Conservation (phyloP, 805 yeast genomes). For the Vanderwaltozyma yarrowii region DNA sequence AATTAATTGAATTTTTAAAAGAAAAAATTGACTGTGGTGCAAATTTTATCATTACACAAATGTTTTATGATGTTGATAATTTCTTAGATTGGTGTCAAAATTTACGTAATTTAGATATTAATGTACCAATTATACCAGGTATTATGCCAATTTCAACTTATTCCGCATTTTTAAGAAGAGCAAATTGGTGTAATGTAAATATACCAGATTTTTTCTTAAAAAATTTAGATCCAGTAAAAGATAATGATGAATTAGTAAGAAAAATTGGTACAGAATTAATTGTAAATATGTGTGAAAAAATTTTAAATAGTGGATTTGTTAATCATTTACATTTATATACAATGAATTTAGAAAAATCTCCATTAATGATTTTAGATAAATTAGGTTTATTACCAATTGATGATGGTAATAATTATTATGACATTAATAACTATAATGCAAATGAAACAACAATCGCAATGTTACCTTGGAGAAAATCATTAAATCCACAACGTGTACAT, state of each 20-base stretch:
- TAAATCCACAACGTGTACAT: slow-evolving; percentile 66
- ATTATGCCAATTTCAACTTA: slow-evolving; percentile 98
- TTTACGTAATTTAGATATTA: slow-evolving; percentile 62
- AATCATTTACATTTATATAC: slow-evolving; percentile 93
- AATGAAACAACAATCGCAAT: slow-evolving; percentile 5
- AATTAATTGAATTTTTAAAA: slow-evolving; percentile 51
- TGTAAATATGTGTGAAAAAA: slow-evolving; percentile 67
- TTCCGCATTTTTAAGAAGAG: slow-evolving; percentile 85
- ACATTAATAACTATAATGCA: slow-evolving; percentile 6
- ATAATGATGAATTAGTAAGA: slow-evolving; percentile 83
- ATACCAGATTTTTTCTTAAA: slow-evolving; percentile 68
- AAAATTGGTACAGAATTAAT: slow-evolving; percentile 75
- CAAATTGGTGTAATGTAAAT: slow-evolving; percentile 82
- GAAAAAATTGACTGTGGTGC: slow-evolving; percentile 94
- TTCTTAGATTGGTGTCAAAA: slow-evolving; percentile 74
- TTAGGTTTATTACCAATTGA: slow-evolving; percentile 42
- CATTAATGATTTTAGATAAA: slow-evolving; percentile 75
- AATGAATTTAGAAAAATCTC: slow-evolving; percentile 90
- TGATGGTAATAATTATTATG: slow-evolving; percentile 27
- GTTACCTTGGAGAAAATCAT: slow-evolving; percentile 86
- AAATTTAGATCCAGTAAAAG: slow-evolving; percentile 69
- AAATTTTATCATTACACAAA: slow-evolving; percentile 86
- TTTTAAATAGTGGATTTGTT: slow-evolving; percentile 61
- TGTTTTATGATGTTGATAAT: slow-evolving; percentile 89
- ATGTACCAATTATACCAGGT: slow-evolving; percentile 89